phyloP scores from a whole-genome alignment of 2,329 filamentous ascomycete genomes.

The Calonectria henricotiae region DNA sequence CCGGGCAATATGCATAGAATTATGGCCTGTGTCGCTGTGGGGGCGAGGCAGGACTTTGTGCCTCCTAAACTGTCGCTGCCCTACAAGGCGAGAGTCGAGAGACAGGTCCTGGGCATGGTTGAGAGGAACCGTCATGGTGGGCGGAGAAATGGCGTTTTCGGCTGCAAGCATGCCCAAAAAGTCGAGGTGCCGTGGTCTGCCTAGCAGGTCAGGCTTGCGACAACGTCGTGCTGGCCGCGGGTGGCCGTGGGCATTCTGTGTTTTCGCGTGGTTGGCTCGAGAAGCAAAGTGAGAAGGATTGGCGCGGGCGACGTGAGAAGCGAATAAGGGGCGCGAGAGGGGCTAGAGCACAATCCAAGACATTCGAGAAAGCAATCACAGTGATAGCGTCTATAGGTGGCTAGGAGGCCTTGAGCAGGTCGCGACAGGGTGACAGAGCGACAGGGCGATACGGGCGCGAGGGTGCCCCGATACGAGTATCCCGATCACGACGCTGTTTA shows the following conservation, averaged over 20 bases:
- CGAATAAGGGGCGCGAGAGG: slow-evolving; percentile 42
- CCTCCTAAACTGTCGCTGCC: slow-evolving; percentile 63
- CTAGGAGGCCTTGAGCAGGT: slow-evolving; percentile 36
- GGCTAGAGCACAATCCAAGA: slow-evolving; percentile 44
- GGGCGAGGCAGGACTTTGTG: slow-evolving; percentile 64
- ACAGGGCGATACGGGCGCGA: slow-evolving; percentile 42
- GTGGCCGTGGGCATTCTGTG: slow-evolving; percentile 51
- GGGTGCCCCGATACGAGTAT: slow-evolving; percentile 46
- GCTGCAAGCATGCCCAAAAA: slow-evolving; percentile 52
- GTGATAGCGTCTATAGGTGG: slow-evolving; percentile 39
- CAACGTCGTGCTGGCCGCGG: slow-evolving; percentile 41
- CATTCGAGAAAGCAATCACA: slow-evolving; percentile 44
- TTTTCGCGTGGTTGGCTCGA: slow-evolving; percentile 40
- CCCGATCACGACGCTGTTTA: slow-evolving; percentile 45
- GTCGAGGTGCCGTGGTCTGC: slow-evolving; percentile 22
- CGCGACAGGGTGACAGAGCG: slow-evolving; percentile 40
- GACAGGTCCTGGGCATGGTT: slow-evolving; percentile 53
- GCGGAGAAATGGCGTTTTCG: slow-evolving; percentile 50
- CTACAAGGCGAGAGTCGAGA: slow-evolving; percentile 50
- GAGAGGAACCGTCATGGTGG: slow-evolving; percentile 56
- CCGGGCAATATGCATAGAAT: slow-evolving; percentile 49
- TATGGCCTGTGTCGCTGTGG: slow-evolving; percentile 49
- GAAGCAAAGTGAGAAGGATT: slow-evolving; percentile 41
- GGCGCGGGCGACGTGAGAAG: slow-evolving; percentile 37
- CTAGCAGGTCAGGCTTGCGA: slow-evolving; percentile 48